Evolutionary conservation across 2,329 filamentous ascomycete species (phyloP).

Genomic region (Neodidymelliopsis sp.): DNA sequence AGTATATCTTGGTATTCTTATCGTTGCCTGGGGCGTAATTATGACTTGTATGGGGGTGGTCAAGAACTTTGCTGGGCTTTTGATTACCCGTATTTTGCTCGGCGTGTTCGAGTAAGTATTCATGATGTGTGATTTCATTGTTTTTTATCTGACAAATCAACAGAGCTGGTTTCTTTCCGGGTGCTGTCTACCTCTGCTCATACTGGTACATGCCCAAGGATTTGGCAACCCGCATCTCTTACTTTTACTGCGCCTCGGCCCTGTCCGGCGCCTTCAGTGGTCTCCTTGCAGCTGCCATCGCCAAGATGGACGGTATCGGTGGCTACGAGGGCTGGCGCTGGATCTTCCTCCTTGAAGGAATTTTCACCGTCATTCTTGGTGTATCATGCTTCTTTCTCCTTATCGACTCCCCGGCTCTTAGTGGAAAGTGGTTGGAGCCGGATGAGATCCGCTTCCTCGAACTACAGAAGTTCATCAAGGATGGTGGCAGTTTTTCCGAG

Average conservation of each 20-base stretch:
- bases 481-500: constrained; percentile 26
- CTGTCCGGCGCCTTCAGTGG: constrained; percentile 53
- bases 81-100: constrained; percentile 29
- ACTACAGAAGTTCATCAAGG: constrained; percentile 34
- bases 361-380: constrained; percentile 40
- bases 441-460: constrained; percentile 38
- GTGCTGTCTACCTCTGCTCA: constrained; percentile 45
- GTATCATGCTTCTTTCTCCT: constrained; percentile 37
- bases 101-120: constrained; percentile 36
- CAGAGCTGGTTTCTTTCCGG: constrained; percentile 44
- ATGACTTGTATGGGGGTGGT: constrained; percentile 39
- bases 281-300: constrained; percentile 50
- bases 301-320: constrained; percentile 48
- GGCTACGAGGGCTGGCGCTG: constrained; percentile 54
- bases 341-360: constrained; percentile 55
- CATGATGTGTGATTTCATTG: neutral
- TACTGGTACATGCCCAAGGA: constrained; percentile 49
- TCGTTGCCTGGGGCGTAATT: constrained; percentile 33
- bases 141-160: neutral
- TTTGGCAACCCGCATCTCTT: constrained; percentile 43
- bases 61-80: constrained; percentile 28
- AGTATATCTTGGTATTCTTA: constrained; percentile 41
- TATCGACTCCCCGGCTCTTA: constrained; percentile 33
- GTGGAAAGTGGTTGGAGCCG: constrained; percentile 27
- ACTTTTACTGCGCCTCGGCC: constrained; percentile 50